Conservation (phyloP, 176 grass and related monocot genomes). For the Bothriochloa decipiens region DNA sequence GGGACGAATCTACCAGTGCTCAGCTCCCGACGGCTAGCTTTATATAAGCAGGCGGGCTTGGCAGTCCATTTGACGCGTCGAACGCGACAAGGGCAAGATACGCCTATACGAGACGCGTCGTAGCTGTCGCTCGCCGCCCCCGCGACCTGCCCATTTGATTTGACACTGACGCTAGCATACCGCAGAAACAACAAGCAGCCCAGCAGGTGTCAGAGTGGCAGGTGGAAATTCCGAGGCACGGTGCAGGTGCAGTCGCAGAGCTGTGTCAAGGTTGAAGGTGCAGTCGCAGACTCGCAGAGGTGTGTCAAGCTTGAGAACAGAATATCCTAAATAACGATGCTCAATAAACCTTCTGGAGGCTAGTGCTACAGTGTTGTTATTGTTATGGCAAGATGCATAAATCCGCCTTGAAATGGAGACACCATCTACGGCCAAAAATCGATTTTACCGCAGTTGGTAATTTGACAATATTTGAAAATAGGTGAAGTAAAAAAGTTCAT, state of each 20-base stretch:
- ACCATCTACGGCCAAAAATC: too few relatives aligned
- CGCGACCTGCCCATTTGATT: not conserved
- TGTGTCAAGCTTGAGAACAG: too few relatives aligned
- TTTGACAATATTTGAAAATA: too few relatives aligned
- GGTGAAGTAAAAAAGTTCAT: too few relatives aligned
- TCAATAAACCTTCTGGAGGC: too few relatives aligned
- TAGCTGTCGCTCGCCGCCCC: not conserved
- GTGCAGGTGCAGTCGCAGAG: not conserved
- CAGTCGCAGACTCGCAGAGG: too few relatives aligned
- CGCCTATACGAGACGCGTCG: not conserved
- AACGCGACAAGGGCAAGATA: not conserved
- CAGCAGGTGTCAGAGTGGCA: not conserved
- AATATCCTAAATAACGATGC: too few relatives aligned
- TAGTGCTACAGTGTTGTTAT: too few relatives aligned
- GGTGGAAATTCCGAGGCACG: conserved; percentile 13
- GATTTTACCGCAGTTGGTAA: too few relatives aligned
- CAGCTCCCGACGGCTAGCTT: not conserved
- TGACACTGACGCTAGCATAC: not conserved
- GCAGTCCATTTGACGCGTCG: not conserved
- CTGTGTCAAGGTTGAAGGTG: too few relatives aligned
- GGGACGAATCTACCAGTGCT: not conserved
- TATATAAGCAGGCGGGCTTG: conserved; percentile 15
- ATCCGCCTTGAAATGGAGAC: too few relatives aligned
- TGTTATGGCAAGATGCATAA: too few relatives aligned
- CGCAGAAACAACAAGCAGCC: conserved; percentile 21